Conservation (phyloP, 2,329 filamentous ascomycete species). For the Aspergillus aculeatus region DNA sequence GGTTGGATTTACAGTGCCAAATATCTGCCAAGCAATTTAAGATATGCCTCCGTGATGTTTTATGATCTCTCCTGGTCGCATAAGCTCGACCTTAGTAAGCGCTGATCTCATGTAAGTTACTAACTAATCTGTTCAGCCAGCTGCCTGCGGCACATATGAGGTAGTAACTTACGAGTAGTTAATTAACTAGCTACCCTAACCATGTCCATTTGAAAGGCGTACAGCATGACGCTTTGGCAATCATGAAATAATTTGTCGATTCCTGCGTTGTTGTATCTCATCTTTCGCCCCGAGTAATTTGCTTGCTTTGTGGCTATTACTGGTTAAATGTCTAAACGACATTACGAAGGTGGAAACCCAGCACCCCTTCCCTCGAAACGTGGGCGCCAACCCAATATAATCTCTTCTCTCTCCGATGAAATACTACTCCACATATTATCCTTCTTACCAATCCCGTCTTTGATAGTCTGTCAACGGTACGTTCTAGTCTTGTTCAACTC, state of each 20-base stretch:
- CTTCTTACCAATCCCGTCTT: slow-evolving; percentile 66
- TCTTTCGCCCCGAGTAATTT: no score
- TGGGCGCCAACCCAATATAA: slow-evolving; percentile 26
- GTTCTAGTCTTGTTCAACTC: slow-evolving; percentile 2
- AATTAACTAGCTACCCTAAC: no score
- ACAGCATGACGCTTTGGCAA: neutral
- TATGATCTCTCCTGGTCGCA: no score
- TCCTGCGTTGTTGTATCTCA: no score
- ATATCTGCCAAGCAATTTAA: no score
- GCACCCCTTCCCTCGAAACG: slow-evolving; percentile 46
- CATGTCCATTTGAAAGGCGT: neutral
- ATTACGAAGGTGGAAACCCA: slow-evolving; percentile 17
- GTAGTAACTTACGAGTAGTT: no score
- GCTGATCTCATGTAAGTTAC: neutral
- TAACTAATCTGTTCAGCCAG: no score
- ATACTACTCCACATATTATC: slow-evolving; percentile 80
- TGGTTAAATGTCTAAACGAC: slow-evolving; percentile 37
- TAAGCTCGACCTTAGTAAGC: neutral
- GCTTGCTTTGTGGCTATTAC: neutral
- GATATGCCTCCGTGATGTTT: no score
- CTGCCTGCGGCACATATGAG: no score
- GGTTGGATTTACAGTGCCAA: no score
- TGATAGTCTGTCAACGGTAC: slow-evolving; percentile 64
- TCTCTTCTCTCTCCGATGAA: slow-evolving; percentile 77
- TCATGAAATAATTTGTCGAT: no score